Base-by-base conservation (phyloP, 768 basidiomycete genomes). In the Mycena vulgaris region DNA sequence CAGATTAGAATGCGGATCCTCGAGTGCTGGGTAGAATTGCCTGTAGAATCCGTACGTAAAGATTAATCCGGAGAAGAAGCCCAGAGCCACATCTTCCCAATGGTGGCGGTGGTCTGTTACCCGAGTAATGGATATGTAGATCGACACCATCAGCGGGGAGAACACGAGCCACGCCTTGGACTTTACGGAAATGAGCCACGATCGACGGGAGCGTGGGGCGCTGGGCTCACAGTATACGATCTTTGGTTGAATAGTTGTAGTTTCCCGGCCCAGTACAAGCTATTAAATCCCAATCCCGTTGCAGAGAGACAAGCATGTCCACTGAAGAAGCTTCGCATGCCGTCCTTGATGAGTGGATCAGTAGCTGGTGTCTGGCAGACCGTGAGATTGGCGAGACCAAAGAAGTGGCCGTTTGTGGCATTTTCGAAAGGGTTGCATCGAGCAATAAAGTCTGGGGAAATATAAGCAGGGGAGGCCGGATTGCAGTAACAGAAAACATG, bases 301-400 rank as follows among this genome's bases (percentile, higher is more conserved):
- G 76, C 71, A 16, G 76, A 74, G 39, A 77, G 75, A 61, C 71
- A 73, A 37, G 76, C 75, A 66, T 77, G 76, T n/a, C 76, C 76
- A 42, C 76, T 77, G 71, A 77, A 77, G 65, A 77, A 77, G 52
- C 76, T 77, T 48, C 76, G 73, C 64, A 75, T 73, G n/a, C 76
- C 76, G 45, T 77, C 76, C 35, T 69, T 72, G 63, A 77, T 72
- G 67, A 77, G 59, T 4, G 69, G 63, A 45, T 71, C 68, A 27
- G 63, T 67, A 25, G 58, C 63, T 28, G 75, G n/a, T 6, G 73
- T 71, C 45, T 75, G 73, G 55, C 76, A 77, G 28, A 75, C 69
- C 13, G 68, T 74, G 27, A 72, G 42, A 49, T 77, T 75, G n/a
- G 71, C 68, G 9, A 77, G 75, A n/a, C 76, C 76, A 52, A 72